phyloP scores from a whole-genome alignment of 257 asterid genomes.

The Forsythia viridissima region DNA sequence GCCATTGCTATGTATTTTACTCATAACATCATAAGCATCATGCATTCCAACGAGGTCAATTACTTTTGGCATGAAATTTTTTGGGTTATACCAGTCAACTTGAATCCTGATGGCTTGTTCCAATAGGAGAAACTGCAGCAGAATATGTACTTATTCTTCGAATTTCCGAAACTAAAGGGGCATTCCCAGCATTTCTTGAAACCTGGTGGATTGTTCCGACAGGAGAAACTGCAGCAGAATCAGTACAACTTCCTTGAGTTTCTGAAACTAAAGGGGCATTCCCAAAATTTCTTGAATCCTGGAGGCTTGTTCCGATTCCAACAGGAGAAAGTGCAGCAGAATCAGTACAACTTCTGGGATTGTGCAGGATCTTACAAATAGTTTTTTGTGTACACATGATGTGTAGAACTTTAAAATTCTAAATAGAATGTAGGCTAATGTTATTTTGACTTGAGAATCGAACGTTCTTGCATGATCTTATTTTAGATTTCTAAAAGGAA shows the following conservation, averaged over 20 bases:
- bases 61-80: too few relatives aligned
- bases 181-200: not conserved
- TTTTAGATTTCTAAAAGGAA: too few relatives aligned
- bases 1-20: too few relatives aligned
- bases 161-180: slow-evolving; percentile 16
- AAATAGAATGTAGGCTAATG: too few relatives aligned
- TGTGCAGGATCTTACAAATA: too few relatives aligned
- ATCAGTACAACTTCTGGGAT: slow-evolving; percentile 16
- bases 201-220: not conserved
- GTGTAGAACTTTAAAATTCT: too few relatives aligned
- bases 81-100: too few relatives aligned
- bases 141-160: slow-evolving; percentile 11
- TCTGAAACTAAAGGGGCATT: not conserved
- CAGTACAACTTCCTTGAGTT: not conserved
- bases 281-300: slow-evolving; percentile 8
- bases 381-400: too few relatives aligned
- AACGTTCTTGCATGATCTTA: too few relatives aligned
- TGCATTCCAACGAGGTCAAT: too few relatives aligned
- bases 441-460: too few relatives aligned
- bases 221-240: not conserved
- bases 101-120: not conserved
- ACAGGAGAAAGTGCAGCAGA: slow-evolving; percentile 11
- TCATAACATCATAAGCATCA: too few relatives aligned
- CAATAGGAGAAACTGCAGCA: not conserved
- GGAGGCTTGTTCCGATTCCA: not conserved